A percentile compares a stretch with the other conserved stretches of the same genome.
Conservation (phyloP, 2,329 filamentous ascomycete species). For the Cladorrhinum sp. region DNA sequence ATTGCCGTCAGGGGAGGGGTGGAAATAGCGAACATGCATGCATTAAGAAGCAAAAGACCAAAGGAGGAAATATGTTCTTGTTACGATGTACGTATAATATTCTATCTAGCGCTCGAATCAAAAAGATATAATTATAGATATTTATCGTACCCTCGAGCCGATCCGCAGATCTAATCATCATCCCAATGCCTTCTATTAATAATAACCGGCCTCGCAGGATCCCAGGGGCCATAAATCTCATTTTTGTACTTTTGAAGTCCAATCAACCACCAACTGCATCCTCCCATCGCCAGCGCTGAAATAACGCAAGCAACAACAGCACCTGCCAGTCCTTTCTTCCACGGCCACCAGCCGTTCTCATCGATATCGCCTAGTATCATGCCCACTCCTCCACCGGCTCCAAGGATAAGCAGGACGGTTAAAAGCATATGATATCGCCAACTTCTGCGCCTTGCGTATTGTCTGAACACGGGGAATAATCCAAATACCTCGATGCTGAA, state of each 20-base stretch:
- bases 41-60: too few relatives aligned
- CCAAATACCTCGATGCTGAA: conserved; percentile 98
- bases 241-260: conserved; percentile 98
- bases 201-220: conserved; percentile 86
- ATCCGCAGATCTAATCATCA: conserved; percentile 35
- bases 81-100: too few relatives aligned
- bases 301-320: conserved; percentile 72
- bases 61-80: too few relatives aligned
- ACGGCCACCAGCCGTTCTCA: conserved; percentile 46
- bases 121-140: too few relatives aligned
- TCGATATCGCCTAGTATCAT: conserved; percentile 50
- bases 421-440: conserved; percentile 78
- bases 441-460: conserved; percentile 77
- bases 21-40: too few relatives aligned
- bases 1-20: too few relatives aligned
- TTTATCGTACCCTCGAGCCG: too few relatives aligned
- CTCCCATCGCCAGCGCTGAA: conserved; percentile 77
- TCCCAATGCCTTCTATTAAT: conserved; percentile 62
- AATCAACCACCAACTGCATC: conserved; percentile 97
- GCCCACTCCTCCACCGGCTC: conserved; percentile 76
- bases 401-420: conserved; percentile 72
- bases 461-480: conserved; percentile 93
- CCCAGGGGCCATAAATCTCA: conserved; percentile 97
- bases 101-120: too few relatives aligned
- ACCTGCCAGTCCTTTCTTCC: conserved; percentile 63